Evolutionary conservation across 805 yeast genomes (phyloP).

Genomic region (Hanseniaspora occidentalis): DNA sequence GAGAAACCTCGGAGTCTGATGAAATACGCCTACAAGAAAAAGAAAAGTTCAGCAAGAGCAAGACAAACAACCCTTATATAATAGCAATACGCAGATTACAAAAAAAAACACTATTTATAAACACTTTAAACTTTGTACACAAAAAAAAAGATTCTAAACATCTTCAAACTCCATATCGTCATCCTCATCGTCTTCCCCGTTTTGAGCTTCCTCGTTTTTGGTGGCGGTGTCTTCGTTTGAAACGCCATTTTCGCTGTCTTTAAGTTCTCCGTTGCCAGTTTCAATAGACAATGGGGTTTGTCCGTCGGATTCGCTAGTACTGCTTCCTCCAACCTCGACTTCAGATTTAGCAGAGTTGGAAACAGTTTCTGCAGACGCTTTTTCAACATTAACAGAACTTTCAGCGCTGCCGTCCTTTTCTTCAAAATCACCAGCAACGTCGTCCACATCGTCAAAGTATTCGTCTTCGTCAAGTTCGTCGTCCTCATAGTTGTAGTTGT

Average conservation of each 20-base stretch:
- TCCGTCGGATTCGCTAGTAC: neutral
- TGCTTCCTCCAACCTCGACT: conserved; percentile 1
- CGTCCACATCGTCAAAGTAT: conserved; percentile 5
- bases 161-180: conserved; percentile 26
- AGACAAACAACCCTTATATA: neutral
- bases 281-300: neutral
- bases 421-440: conserved; percentile 9
- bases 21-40: neutral
- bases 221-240: neutral
- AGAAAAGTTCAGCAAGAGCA: neutral
- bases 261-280: neutral
- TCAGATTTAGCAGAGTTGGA: neutral
- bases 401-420: conserved; percentile 6
- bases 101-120: too few relatives aligned
- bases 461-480: conserved; percentile 10
- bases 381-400: neutral
- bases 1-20: too few relatives aligned
- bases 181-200: conserved; percentile 20
- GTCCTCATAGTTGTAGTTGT: conserved; percentile 8
- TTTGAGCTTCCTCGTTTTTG: conserved; percentile 4
- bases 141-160: conserved; percentile 11
- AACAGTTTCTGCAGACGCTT: neutral
- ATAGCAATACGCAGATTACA: neutral
- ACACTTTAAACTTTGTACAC: too few relatives aligned
- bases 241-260: neutral